phyloP scores from a whole-genome alignment of 306 rosid genomes.

The cucumber (Cucumis sativus) region Cucumber_9930_V3 NC_026656.2:20067501-20068000 shows the following conservation, averaged over 20 bases:
- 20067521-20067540: slow-evolving; percentile 93
- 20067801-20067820: slow-evolving; percentile 53
- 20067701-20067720: slow-evolving; percentile 90
- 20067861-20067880: slow-evolving; percentile 67
- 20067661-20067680: slow-evolving; percentile 98
- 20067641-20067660: slow-evolving; percentile 92
- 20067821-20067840: slow-evolving; percentile 69
- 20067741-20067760: slow-evolving; percentile 79
- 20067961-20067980: slow-evolving; percentile 86
- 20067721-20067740: slow-evolving; percentile 84
- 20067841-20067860: slow-evolving; percentile 92
- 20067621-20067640: slow-evolving; percentile 85
- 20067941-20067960: slow-evolving; percentile 87
- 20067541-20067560: slow-evolving; percentile 98
- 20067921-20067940: slow-evolving; percentile 58
- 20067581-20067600: slow-evolving; percentile 91
- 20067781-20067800: slow-evolving; percentile 96
- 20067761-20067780: slow-evolving; percentile 98
- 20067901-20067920: slow-evolving; percentile 64
- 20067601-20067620: slow-evolving; percentile 86
- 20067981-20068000: slow-evolving; percentile 56
- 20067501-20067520: slow-evolving; percentile 98
- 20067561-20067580: slow-evolving; percentile 80
- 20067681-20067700: slow-evolving; percentile 95
- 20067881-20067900: slow-evolving; percentile 52